Evolutionary conservation across 2,329 filamentous ascomycete species (phyloP).

Genomic region (Talaromyces sp.): DNA sequence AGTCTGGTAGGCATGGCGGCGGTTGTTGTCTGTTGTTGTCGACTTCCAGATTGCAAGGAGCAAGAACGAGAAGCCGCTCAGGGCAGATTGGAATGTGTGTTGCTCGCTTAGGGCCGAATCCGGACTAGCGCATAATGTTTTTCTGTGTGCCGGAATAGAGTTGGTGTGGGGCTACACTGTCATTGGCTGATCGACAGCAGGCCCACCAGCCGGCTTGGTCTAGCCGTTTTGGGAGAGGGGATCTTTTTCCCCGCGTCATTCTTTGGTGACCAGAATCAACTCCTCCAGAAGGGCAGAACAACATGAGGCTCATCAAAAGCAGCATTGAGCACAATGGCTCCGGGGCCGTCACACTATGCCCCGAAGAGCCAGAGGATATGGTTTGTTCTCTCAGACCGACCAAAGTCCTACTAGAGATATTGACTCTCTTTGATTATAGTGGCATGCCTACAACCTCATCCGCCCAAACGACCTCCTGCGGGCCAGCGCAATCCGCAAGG

Average conservation of each 20-base stretch:
- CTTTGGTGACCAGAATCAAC: background rate
- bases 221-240: conserved; percentile 11
- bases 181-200: background rate
- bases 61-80: conserved; percentile 1
- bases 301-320: conserved; percentile 63
- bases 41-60: conserved; percentile 15
- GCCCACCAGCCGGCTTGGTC: background rate
- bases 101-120: conserved; percentile 12
- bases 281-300: background rate
- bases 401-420: no score
- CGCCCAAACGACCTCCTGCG: conserved; percentile 59
- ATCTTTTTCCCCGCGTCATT: conserved; percentile 14
- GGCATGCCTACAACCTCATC: conserved; percentile 72
- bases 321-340: conserved; percentile 63
- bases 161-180: background rate
- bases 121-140: background rate
- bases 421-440: conserved; percentile 39
- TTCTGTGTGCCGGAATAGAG: conserved; percentile 9
- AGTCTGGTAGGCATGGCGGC: conserved; percentile 49
- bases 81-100: conserved; percentile 10
- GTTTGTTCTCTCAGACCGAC: conserved; percentile 33
- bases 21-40: conserved; percentile 15
- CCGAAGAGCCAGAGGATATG: conserved; percentile 73
- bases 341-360: conserved; percentile 60
- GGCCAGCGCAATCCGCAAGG: conserved; percentile 61